Base-by-base conservation (phyloP, 2,329 filamentous ascomycete species). In the Xylariaceae sp. region DNA sequence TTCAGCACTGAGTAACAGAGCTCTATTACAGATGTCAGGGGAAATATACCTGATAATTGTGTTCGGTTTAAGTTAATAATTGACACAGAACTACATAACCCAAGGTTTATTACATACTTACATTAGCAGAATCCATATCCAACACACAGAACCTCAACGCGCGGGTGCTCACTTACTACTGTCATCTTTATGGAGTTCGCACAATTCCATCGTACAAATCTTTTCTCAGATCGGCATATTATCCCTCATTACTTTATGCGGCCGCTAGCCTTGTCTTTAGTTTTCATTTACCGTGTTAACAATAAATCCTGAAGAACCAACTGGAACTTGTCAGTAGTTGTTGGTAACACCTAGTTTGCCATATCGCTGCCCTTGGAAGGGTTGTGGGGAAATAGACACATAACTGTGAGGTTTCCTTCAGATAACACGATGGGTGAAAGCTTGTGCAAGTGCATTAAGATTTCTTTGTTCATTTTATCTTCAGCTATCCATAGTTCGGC, bases 21-120 rank as follows among this genome's bases (percentile, higher is more conserved):
- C 58, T 54, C 58, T 54, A 48, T 54, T 46, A 46, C 44, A 48
- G 52, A 45, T 29, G 49, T 57, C 37, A 48, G 12, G 16, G 52
- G 57, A 54, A 49, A 55, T 47, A 50, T 50, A 40, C 16, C 32
- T 12, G n/a, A 26, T 26, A 23, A 19, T 20, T 40, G 37, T 32
- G 14, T 51, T n/a, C n/a, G n/a, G n/a, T n/a, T n/a, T n/a, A n/a
- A n/a, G n/a, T n/a, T n/a, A n/a, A n/a, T n/a, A n/a, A n/a, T n/a
- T n/a, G n/a, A n/a, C n/a, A n/a, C n/a, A n/a, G n/a, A n/a, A n/a
- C n/a, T n/a, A n/a, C n/a, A n/a, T n/a, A n/a, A n/a, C n/a, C n/a
- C n/a, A n/a, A n/a, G n/a, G n/a, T n/a, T n/a, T n/a, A n/a, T n/a
- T n/a, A n/a, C n/a, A n/a, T n/a, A n/a, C n/a, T n/a, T n/a, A n/a